These are phyloP conservation scores for Hura crepitans DNA, from an alignment of 441 rosid genomes.

Conservation along the genomic window DNA sequence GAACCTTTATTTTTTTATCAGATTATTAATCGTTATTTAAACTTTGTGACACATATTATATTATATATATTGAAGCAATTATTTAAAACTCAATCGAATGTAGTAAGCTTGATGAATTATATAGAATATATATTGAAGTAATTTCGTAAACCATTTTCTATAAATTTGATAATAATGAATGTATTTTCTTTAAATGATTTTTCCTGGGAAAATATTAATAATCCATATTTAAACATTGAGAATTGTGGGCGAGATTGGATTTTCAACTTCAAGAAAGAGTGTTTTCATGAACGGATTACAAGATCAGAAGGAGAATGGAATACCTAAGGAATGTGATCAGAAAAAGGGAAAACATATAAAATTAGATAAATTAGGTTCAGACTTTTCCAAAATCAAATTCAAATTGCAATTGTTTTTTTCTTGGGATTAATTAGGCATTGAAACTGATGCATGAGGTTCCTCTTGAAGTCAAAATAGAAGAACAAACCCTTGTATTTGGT, in stretches of 20 bases:
- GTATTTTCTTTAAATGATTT: neutral
- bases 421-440: constrained; percentile 25
- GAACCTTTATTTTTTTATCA: too few species aligned
- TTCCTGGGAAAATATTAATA: too few species aligned
- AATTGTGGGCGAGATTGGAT: neutral
- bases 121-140: too few species aligned
- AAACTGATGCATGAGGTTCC: constrained; percentile 24
- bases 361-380: neutral
- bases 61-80: too few species aligned
- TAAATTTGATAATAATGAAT: neutral
- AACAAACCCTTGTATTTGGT: neutral
- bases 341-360: neutral
- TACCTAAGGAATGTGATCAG: constrained; percentile 8
- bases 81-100: too few species aligned
- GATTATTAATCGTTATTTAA: too few species aligned
- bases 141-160: too few species aligned
- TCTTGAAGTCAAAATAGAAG: constrained; percentile 34
- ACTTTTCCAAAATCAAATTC: constrained; percentile 10
- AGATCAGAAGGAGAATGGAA: constrained; percentile 4
- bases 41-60: too few species aligned
- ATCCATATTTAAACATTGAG: too few species aligned
- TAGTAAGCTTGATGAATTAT: too few species aligned
- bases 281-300: neutral
- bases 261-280: neutral
- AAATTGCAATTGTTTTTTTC: constrained; percentile 5